phyloP scores from a whole-genome alignment of 495 filamentous ascomycete species.

The Massariosphaeria phaeospora region DNA sequence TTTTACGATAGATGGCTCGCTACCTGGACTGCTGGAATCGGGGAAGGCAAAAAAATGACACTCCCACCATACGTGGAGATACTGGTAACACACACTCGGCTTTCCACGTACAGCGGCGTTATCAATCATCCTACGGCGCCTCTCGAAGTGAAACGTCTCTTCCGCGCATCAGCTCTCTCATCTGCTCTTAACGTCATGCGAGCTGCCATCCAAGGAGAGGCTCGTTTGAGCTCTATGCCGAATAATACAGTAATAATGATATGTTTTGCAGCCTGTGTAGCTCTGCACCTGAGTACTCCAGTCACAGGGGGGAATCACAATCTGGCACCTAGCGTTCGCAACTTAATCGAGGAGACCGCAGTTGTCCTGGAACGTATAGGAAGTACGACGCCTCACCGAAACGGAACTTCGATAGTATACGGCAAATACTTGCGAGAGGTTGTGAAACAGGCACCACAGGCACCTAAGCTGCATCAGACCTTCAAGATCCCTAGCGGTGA shows the following conservation, averaged over 20 bases:
- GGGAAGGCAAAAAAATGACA: constrained; percentile 52
- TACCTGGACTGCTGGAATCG: constrained; percentile 56
- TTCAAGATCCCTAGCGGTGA: neutral
- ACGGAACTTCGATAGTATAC: constrained; percentile 58
- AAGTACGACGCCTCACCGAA: constrained; percentile 56
- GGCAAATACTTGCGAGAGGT: constrained; percentile 58
- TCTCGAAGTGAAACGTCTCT: constrained; percentile 63
- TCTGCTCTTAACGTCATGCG: constrained; percentile 69
- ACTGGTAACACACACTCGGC: constrained; percentile 62
- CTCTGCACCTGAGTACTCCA: constrained; percentile 52
- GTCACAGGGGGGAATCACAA: constrained; percentile 32
- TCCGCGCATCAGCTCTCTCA: constrained; percentile 62
- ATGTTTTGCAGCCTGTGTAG: constrained; percentile 67
- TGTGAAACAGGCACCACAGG: constrained; percentile 39
- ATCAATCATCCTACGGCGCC: constrained; percentile 72
- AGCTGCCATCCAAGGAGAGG: constrained; percentile 65
- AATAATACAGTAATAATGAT: constrained; percentile 77
- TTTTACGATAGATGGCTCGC: constrained; percentile 61
- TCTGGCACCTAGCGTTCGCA: constrained; percentile 61
- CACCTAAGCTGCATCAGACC: neutral
- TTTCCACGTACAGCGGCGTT: constrained; percentile 68
- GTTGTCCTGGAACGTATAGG: constrained; percentile 66
- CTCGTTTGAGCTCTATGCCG: constrained; percentile 65
- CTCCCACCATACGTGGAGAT: constrained; percentile 72
- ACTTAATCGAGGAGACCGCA: constrained; percentile 64